Percentiles rank a stretch among this genome's conserved stretches.
These are phyloP conservation scores for Secale cereale DNA, from an alignment of 176 grass and related monocot genomes.

Conservation along the genomic window DNA sequence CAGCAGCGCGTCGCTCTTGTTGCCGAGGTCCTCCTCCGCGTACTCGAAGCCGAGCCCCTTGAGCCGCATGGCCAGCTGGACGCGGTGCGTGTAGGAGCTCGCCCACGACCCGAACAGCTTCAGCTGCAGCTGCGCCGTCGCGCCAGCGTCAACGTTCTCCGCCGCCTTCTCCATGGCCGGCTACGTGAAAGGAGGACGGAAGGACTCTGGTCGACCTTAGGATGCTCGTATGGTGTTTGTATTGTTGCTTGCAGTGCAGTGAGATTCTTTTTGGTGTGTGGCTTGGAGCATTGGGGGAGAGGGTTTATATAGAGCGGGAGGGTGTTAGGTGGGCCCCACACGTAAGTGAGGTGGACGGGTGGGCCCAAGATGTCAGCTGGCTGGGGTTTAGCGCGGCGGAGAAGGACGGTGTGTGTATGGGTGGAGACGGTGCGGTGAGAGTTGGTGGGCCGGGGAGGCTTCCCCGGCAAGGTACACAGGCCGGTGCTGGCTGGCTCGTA, in stretches of 20 bases:
- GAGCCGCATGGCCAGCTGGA: slow-evolving; percentile 77
- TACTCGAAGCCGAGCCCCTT: slow-evolving; percentile 73
- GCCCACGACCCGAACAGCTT: slow-evolving; percentile 82
- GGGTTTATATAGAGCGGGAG: slow-evolving; percentile 40
- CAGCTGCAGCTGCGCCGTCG: slow-evolving; percentile 14
- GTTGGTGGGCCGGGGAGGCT: slow-evolving; percentile 35
- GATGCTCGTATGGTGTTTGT: background rate
- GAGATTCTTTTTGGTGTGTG: background rate
- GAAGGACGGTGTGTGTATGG: background rate
- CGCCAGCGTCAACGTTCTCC: background rate
- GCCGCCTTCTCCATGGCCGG: slow-evolving; percentile 34
- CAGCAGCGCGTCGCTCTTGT: slow-evolving; percentile 60
- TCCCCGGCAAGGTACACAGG: slow-evolving; percentile 18
- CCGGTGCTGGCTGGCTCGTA: background rate
- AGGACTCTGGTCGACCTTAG: background rate
- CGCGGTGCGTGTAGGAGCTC: slow-evolving; percentile 91
- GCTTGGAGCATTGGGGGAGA: background rate
- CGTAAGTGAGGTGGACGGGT: background rate
- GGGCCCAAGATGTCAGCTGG: background rate
- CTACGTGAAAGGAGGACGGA: background rate
- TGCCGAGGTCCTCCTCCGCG: slow-evolving; percentile 70
- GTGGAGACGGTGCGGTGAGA: background rate
- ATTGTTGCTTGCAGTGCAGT: background rate
- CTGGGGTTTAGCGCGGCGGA: background rate
- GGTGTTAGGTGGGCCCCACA: background rate